A percentile compares a stretch with the other conserved stretches of the same genome.
phyloP scores from a whole-genome alignment of 2,329 filamentous ascomycete species.

The Arthrobotrys sinensis region DNA sequence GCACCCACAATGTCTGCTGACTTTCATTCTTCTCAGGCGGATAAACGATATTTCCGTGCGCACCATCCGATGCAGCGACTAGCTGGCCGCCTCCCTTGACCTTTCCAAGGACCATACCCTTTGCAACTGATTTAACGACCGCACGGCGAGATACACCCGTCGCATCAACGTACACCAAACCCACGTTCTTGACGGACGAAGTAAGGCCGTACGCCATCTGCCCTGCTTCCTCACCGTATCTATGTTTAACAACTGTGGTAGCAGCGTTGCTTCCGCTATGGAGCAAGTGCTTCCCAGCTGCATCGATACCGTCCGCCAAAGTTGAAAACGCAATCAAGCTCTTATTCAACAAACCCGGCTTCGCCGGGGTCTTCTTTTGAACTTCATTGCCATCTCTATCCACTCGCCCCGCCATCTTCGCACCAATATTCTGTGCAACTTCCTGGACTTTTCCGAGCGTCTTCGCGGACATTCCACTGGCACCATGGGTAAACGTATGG shows the following conservation, averaged over 20 bases:
- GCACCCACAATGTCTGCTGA: constrained; percentile 58
- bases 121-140: constrained; percentile 93
- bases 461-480: constrained; percentile 84
- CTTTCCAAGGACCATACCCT: constrained; percentile 92
- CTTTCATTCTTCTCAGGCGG: constrained; percentile 58
- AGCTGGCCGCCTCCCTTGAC: constrained; percentile 81
- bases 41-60: constrained; percentile 65
- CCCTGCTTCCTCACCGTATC: constrained; percentile 88
- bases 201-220: constrained; percentile 81
- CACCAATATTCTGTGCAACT: constrained; percentile 91
- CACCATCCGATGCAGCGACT: constrained; percentile 78
- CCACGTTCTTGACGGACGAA: constrained; percentile 94
- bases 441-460: constrained; percentile 87
- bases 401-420: constrained; percentile 78
- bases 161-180: constrained; percentile 96
- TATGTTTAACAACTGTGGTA: constrained; percentile 87
- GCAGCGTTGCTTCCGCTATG: constrained; percentile 82
- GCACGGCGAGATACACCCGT: constrained; percentile 90
- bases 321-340: constrained; percentile 96
- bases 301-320: constrained; percentile 91
- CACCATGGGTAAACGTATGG: constrained; percentile 85
- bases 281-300: constrained; percentile 84
- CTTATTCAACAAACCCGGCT: constrained; percentile 94
- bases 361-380: constrained; percentile 74
- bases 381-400: constrained; percentile 67